Evolutionary conservation across 2,329 filamentous ascomycete genomes (phyloP), one percentile per base, ranked within the genome.

Genomic region (Fusarium agapanthi): DNA sequence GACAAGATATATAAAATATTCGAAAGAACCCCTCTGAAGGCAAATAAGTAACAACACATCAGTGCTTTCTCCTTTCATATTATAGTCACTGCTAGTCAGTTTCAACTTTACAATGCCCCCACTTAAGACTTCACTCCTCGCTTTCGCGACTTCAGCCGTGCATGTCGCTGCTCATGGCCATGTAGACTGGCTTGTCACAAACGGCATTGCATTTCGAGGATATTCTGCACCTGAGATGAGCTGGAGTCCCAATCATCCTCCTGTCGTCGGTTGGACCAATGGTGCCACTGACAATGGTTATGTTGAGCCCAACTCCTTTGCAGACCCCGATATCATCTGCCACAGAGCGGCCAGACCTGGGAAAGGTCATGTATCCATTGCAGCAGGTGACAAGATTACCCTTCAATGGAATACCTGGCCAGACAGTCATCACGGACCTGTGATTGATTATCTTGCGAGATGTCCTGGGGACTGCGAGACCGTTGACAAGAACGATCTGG

Each of bases 371-470:
- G 83, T 82, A 26, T 77, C 76, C 4, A 80, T 85, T 13, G 59
- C 78, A 5, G 84, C 84, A 32, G 84, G 84, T 14, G 80, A 80
- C 68, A 80, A 77, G 64, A 77, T 86, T 56, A 81, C 73, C 35
- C 75, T 86, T 58, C 77, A 82, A 54, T 86, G 84, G 84, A 80
- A 73, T 32, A 75, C 71, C 3, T 86, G 84, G 85, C 83, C 84
- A 41, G 80, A 80, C 2, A 79, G 77, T 11, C 85, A 87, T 77
- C 72, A 83, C 38, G 84, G 87, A 0, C 90, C 90, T 14, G 86
- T 92, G 74, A 85, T 92, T 70, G 87, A 87, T 79, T 92, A 92
- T 83, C 82, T 92, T 22, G 90, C 90, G 61, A 85, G 85, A 74
- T 90, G 88, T 81, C 82, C 84, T 38, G 88, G 86, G 28, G 85